Conservation (phyloP, 139 green algal species). For the Zygnema circumcarinatum region DNA sequence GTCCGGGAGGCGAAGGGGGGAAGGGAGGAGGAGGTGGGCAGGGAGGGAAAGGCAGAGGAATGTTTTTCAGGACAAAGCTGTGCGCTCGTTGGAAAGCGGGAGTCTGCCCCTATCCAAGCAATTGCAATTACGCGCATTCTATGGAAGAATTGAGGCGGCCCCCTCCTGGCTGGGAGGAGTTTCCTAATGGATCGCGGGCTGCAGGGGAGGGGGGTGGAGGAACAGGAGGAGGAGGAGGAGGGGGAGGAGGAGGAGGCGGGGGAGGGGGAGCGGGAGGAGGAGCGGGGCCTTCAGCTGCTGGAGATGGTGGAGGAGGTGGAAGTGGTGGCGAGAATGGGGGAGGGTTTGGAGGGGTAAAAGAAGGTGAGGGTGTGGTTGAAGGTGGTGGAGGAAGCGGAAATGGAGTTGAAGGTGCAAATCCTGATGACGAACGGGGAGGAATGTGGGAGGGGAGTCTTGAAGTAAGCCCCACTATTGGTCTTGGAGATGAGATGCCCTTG, state of each 20-base stretch:
- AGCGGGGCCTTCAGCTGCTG: not conserved
- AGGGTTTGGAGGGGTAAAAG: not conserved
- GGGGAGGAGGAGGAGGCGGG: not conserved
- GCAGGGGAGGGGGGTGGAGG: not conserved
- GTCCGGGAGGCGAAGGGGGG: constrained; percentile 15
- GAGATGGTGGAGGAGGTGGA: not conserved
- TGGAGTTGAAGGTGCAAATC: not conserved
- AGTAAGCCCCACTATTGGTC: no score
- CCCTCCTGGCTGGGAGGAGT: constrained; percentile 14
- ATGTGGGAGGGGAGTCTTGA: no score
- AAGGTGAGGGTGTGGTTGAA: constrained; percentile 1
- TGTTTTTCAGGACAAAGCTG: constrained; percentile 35
- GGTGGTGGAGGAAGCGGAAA: not conserved
- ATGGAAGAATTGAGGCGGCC: constrained; percentile 17
- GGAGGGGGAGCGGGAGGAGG: constrained; percentile 2
- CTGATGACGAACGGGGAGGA: not conserved
- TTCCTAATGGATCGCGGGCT: no score
- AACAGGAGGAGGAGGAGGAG: not conserved
- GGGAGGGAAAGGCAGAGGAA: not conserved
- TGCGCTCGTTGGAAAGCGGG: constrained; percentile 14
- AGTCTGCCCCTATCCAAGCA: constrained; percentile 26
- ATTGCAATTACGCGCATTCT: constrained; percentile 44
- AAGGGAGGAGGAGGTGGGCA: not conserved
- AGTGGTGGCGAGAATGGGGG: not conserved
- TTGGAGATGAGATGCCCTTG: no score